Base-by-base conservation (phyloP, 2,329 filamentous ascomycete genomes). In the Chaetoscypha palmicola region DNA sequence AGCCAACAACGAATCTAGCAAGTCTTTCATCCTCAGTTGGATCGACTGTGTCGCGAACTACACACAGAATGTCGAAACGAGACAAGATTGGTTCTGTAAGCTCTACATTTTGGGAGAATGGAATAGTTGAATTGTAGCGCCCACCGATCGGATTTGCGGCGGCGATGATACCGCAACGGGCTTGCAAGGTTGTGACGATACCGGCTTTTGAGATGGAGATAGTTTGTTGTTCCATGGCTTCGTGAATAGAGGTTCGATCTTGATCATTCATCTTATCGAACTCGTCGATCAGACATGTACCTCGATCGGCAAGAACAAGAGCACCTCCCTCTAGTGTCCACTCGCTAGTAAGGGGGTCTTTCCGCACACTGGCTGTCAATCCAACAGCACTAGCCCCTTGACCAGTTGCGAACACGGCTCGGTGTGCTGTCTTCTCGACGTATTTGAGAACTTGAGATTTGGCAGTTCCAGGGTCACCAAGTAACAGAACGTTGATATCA, bases 221-320 rank as follows among this genome's bases (percentile, higher is more conserved):
- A 1, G 92, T 98, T 68, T 98, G 92, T 67, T 98, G 92, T 66
- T 98, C 92, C 92, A 98, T 98, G 48, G 92, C 92, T 72, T 98
- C 92, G 75, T 98, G 92, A 56, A 98, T 98, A 5, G 89, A 95
- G 1, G 92, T 97, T 53, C 92, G 81, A 65, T 98, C 92, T 62
- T 97, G 89, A 63, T 98, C 92, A 64, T 97, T 97, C 92, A 98
- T 98, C 74, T 98, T 98, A 76, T 98, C 92, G 58, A 98, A 98
- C 67, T 98, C 92, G 59, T 98, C 92, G 51, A 98, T 98, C 22
- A 98, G 73, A 60, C 92, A 97, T 12, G 88, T 95, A 31, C 92
- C 92, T 53, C 87, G 84, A 64, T 98, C 92, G 12, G 92, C 92
- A 44, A 98, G 78, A 58, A 98, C 92, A 9, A 98, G 74, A 3